Conservation (phyloP, 108 stramenopile genomes). For the Cyclotella baltica region DNA sequence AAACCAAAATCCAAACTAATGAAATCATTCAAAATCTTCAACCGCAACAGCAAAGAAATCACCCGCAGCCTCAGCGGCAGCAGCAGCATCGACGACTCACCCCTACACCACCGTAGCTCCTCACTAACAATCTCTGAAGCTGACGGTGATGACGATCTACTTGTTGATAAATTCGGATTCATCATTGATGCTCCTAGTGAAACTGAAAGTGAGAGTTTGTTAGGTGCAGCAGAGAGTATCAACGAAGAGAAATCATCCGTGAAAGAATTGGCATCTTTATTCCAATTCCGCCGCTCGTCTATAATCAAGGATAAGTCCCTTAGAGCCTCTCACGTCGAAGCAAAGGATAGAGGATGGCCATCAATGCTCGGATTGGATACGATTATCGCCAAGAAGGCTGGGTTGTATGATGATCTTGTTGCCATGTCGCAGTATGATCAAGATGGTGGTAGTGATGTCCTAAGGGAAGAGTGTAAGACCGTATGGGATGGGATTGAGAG, state of each 20-base stretch:
- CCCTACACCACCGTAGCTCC: background rate
- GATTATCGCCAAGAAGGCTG: background rate
- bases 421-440: slow-evolving; percentile 3
- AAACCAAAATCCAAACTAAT: background rate
- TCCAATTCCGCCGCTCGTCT: background rate
- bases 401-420: background rate
- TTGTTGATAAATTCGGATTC: slow-evolving; percentile 5
- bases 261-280: background rate
- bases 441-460: background rate
- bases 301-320: background rate
- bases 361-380: slow-evolving; percentile 1
- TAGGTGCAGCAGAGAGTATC: background rate
- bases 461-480: background rate
- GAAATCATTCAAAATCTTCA: background rate
- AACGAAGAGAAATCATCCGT: background rate
- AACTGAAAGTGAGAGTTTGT: background rate
- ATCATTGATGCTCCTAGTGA: background rate
- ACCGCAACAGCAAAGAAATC: background rate
- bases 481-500: slow-evolving; percentile 77
- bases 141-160: background rate
- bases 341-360: slow-evolving; percentile 4
- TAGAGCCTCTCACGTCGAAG: background rate
- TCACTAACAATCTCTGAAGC: background rate
- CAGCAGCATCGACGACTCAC: background rate
- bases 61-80: slow-evolving; percentile 1